Conservation (phyloP, 140 eudicot genomes). For the Cichorium intybus region DNA sequence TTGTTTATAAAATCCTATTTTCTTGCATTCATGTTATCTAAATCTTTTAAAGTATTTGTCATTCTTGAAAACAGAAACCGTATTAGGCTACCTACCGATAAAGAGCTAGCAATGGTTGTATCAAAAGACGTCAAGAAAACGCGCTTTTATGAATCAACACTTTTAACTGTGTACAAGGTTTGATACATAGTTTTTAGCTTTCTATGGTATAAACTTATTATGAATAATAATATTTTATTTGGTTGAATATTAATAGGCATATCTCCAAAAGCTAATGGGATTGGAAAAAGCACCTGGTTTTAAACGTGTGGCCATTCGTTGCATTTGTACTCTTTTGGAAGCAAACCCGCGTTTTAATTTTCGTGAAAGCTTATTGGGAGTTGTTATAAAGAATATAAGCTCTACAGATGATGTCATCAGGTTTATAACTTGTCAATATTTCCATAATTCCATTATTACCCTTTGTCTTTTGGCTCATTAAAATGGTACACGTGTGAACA, state of each 20-base stretch:
- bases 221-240: background rate
- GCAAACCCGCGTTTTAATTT: constrained; percentile 89
- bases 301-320: constrained; percentile 71
- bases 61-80: constrained; percentile 53
- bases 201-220: background rate
- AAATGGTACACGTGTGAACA: constrained; percentile 28
- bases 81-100: constrained; percentile 82
- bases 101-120: constrained; percentile 75
- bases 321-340: constrained; percentile 76
- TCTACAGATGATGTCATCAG: constrained; percentile 81
- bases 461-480: background rate
- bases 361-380: constrained; percentile 63
- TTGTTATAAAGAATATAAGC: constrained; percentile 68
- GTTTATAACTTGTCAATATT: constrained; percentile 35
- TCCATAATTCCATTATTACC: background rate
- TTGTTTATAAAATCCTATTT: too few species aligned
- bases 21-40: constrained; percentile 3
- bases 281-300: constrained; percentile 44
- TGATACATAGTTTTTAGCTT: background rate
- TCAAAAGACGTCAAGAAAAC: constrained; percentile 66
- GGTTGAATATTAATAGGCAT: constrained; percentile 46
- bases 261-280: constrained; percentile 71
- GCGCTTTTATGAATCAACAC: constrained; percentile 70
- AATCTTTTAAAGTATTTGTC: constrained; percentile 1
- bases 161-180: constrained; percentile 71